Conservation (phyloP, 148 eudicot species). For the Heliamphora exappendiculata region DNA sequence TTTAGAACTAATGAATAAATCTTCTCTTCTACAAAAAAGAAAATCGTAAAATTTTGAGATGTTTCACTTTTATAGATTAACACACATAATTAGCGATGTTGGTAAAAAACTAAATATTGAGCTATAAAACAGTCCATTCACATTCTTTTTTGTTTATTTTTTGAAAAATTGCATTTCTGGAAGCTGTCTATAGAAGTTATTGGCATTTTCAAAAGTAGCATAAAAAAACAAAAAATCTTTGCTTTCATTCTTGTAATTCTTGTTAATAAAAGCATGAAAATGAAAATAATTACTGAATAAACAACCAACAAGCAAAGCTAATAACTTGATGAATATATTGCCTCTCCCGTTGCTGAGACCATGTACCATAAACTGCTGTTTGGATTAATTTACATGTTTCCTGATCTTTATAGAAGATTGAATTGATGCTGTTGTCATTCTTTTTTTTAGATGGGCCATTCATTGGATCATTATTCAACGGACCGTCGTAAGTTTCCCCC, state of each 20-base stretch:
- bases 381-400: background rate
- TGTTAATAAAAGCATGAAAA: background rate
- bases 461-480: background rate
- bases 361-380: no score
- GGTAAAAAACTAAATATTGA: background rate
- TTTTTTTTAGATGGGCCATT: conserved; percentile 1
- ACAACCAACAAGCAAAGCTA: no score
- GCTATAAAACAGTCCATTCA: background rate
- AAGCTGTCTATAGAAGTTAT: no score
- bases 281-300: background rate
- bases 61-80: background rate
- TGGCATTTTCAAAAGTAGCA: no score
- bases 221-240: background rate
- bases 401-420: background rate
- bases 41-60: background rate
- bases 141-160: no score
- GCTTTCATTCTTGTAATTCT: background rate
- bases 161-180: no score
- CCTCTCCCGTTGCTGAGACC: no score
- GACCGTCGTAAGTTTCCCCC: background rate
- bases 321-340: no score
- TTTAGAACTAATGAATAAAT: background rate
- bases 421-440: background rate
- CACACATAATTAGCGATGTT: background rate
- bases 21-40: background rate